A percentile compares a stretch with the other conserved stretches of the same genome.
Conservation (phyloP, 2,329 filamentous ascomycete genomes). For the Apiospora rasikravindrae region DNA sequence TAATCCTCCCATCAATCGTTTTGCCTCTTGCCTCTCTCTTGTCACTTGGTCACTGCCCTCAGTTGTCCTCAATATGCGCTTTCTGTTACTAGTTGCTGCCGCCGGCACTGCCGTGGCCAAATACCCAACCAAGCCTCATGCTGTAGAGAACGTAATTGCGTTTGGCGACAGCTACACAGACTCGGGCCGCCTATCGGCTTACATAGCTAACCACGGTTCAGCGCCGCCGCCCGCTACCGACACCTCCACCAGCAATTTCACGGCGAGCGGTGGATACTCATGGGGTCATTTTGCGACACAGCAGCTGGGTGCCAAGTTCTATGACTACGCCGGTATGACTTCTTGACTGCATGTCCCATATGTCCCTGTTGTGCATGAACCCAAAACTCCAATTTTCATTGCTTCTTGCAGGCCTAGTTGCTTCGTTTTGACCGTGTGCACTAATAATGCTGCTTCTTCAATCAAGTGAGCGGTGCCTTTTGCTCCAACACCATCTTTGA, state of each 20-base stretch:
- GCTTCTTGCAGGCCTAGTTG: no score
- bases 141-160: slow-evolving; percentile 67
- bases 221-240: slow-evolving; percentile 65
- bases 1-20: not conserved
- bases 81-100: slow-evolving; percentile 1
- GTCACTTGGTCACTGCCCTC: not conserved
- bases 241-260: slow-evolving; percentile 52
- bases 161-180: slow-evolving; percentile 83
- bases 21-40: not conserved
- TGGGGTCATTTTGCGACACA: slow-evolving; percentile 73
- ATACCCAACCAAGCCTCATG: slow-evolving; percentile 27
- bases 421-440: not conserved
- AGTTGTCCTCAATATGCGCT: not conserved
- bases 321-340: slow-evolving; percentile 65
- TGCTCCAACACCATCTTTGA: slow-evolving; percentile 73
- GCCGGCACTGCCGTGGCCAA: slow-evolving; percentile 25
- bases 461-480: slow-evolving; percentile 66
- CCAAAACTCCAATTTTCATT: not conserved
- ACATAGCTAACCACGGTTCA: slow-evolving; percentile 60
- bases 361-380: not conserved
- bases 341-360: not conserved
- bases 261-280: slow-evolving; percentile 67
- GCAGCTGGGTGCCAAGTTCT: slow-evolving; percentile 59
- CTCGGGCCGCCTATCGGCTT: slow-evolving; percentile 69
- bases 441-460: not conserved